Percentiles rank a stretch among this genome's conserved stretches.
phyloP scores from a whole-genome alignment of 495 filamentous ascomycete genomes.

The Choiromyces venosus region DNA sequence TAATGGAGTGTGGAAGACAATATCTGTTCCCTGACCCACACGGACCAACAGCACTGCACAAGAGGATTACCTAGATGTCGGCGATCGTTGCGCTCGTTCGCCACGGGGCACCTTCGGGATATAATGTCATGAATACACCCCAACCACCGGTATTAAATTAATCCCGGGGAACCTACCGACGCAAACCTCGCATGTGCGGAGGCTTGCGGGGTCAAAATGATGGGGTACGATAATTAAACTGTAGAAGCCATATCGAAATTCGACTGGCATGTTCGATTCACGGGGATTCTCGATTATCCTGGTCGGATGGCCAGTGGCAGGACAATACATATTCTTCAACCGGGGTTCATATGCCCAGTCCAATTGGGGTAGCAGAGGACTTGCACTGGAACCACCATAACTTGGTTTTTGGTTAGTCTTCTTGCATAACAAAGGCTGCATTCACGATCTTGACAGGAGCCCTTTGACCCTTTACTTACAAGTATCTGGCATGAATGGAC shows the following conservation, averaged over 20 bases:
- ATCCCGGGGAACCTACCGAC: slow-evolving; percentile 2
- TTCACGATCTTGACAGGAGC: background rate
- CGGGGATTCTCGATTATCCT: background rate
- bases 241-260: background rate
- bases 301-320: background rate
- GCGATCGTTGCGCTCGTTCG: background rate
- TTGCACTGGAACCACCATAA: background rate
- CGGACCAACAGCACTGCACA: background rate
- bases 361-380: background rate
- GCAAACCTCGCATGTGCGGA: background rate
- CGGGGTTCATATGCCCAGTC: background rate
- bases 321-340: background rate
- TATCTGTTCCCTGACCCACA: background rate
- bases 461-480: background rate
- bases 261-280: background rate
- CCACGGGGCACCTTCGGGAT: background rate
- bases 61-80: background rate
- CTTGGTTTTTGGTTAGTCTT: background rate
- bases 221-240: background rate
- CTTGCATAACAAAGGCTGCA: background rate
- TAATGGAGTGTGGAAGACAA: background rate
- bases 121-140: background rate
- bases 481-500: too few species aligned
- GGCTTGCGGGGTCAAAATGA: background rate
- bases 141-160: background rate